Base-by-base conservation (phyloP, 176 grass and related monocot species). In the Poa annua region DNA sequence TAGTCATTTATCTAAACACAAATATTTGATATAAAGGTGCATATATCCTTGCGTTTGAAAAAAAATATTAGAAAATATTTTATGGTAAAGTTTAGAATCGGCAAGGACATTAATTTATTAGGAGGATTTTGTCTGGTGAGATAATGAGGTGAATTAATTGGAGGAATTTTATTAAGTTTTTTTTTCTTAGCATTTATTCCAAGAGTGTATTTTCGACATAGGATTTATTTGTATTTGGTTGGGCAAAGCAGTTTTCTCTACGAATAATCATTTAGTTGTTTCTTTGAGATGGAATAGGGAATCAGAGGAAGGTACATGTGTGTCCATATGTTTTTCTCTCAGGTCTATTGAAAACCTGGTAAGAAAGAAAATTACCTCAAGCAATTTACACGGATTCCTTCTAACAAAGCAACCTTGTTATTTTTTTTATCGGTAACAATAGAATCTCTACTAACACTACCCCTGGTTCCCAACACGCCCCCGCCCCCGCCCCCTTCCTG, bases 141-240 rank as follows among this genome's bases (percentile, higher is more conserved):
- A 77, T 77, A 59, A 16, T 11, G n/a, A 6, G 12, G 53, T 24
- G 34, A 77, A 21, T 77, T 75, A 10, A 54, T 59, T 76, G 17
- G 19, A 56, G 19, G 51, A 22, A 56, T 15, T 55, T 56, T 19
- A 54, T 21, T 22, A 56, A 19, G 11, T 11, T 71, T 47, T 22
- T 36, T 39, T 22, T 77, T 60, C 53, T 42, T 59, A 25, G 12
- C 10, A 22, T 41, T 59, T 59, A 25, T 25, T n/a, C 6, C 13
- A 36, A 15, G n/a, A 42, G 53, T 16, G 14, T 39, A 59, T 42
- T 77, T 60, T 77, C 0, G n/a, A 77, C 33, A 39, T 57, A 39
- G 3, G 12, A 8, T 72, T 39, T 76, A 14, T 39, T 39, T 11
- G 3, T 39, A 76, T 24, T 41, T 76, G 34, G 33, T 57, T 57